Evolutionary conservation across 192 early-diverging fungal genomes (phyloP), one percentile per base, ranked within the genome.

Genomic region (Podila horticola): DNA sequence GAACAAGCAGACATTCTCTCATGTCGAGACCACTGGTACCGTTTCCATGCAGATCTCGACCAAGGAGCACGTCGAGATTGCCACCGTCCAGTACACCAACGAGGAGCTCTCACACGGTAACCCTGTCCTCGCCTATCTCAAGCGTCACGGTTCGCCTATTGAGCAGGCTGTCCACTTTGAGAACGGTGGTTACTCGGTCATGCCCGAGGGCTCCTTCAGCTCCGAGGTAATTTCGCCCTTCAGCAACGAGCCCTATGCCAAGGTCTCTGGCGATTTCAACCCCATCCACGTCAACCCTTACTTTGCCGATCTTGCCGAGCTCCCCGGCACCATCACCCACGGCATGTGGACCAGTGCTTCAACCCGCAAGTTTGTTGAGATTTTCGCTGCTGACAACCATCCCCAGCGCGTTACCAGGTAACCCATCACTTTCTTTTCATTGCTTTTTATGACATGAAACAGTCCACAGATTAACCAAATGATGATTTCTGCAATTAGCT

Each of bases 301-400:
- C 91, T 97, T 98, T 90, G 93, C 96, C 75, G 93, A 95, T 72
- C 84, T 95, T 29, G 95, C 96, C 31, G 87, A 91, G 61, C 91
- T 98, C 57, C 95, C 97, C 30, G 95, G 94, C 62, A 96, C 96
- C 34, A 98, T 98, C 71, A 96, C 96, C 34, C 97, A 98, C 86
- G 97, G 97, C 62, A 98, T 98, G 97, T 98, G 96, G 96, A 98
- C 96, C 59, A 92, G 90, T 71, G 97, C 97, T 8, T 92, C 95
- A 20, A 95, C 96, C 59, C 92, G 97, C 75, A 95, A 95, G 90
- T 97, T 96, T 86, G 95, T 98, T 58, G 97, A 98, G 83, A 93
- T 95, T 62, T 95, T 95, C 75, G 97, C 96, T 70, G 97, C 97
- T 51, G 94, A 97, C 81, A 97, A 97, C 86, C 87, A 92, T 64